These are phyloP conservation scores for Pythium aphanidermatum DNA, from an alignment of 352 stramenopile species.

Conservation along the genomic window DNA sequence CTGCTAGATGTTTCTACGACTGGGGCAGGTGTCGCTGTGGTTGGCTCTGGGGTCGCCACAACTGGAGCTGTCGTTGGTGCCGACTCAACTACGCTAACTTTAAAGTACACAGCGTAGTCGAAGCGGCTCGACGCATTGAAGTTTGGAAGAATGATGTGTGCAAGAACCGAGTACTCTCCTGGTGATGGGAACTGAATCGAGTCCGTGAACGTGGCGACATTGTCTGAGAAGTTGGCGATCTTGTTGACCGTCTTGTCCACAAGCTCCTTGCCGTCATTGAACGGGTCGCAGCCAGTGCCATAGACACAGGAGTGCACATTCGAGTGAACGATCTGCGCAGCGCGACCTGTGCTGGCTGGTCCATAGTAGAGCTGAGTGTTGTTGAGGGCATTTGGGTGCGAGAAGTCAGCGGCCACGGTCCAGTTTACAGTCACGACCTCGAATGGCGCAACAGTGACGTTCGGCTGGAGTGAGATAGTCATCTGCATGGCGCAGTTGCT, in stretches of 20 bases:
- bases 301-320: conserved; percentile 26
- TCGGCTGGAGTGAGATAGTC: conserved; percentile 10
- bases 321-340: conserved; percentile 26
- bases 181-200: conserved; percentile 14
- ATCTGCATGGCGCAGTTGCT: conserved; percentile 18
- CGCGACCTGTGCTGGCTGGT: conserved; percentile 8
- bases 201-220: conserved; percentile 16
- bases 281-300: conserved; percentile 25
- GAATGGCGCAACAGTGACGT: conserved; percentile 10
- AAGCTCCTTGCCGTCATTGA: conserved; percentile 23
- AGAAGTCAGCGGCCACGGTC: conserved; percentile 19
- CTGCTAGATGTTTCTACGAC: conserved; percentile 3
- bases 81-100: conserved; percentile 11
- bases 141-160: conserved; percentile 23
- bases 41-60: neutral
- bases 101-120: conserved; percentile 23
- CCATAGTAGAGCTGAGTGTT: conserved; percentile 19
- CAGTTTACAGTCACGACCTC: conserved; percentile 18
- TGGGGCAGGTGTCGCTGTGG: conserved; percentile 1
- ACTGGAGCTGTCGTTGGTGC: conserved; percentile 1
- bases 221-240: conserved; percentile 22
- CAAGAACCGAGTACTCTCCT: conserved; percentile 26
- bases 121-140: conserved; percentile 18
- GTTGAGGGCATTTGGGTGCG: conserved; percentile 13
- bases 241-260: conserved; percentile 26